These are phyloP conservation scores for Suillus placidus DNA, from an alignment of 768 basidiomycete genomes.

Conservation along the genomic window DNA sequence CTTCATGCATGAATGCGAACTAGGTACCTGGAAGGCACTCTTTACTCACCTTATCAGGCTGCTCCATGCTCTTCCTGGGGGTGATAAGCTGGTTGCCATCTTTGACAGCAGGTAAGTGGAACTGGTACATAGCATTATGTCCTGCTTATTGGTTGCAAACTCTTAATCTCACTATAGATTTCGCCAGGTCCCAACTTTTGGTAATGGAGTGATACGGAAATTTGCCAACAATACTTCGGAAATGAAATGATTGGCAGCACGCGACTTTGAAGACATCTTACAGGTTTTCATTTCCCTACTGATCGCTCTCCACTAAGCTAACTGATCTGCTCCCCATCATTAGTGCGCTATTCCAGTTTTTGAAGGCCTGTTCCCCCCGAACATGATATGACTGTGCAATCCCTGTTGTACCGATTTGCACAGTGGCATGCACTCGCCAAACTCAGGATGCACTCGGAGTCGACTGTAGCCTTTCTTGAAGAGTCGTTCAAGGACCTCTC, in stretches of 20 bases:
- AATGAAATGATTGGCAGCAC: slow-evolving; percentile 26
- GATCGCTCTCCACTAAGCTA: too few species aligned
- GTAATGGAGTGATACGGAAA: slow-evolving; percentile 19
- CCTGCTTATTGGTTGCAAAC: too few species aligned
- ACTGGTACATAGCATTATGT: too few species aligned
- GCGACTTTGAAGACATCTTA: slow-evolving; percentile 31
- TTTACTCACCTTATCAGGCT: slow-evolving; percentile 39
- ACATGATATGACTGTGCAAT: too few species aligned
- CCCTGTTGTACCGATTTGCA: slow-evolving; percentile 13
- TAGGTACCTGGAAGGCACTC: slow-evolving; percentile 40
- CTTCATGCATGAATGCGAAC: slow-evolving; percentile 42
- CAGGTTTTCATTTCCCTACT: too few species aligned
- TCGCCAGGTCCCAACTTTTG: slow-evolving; percentile 26
- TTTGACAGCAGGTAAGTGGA: too few species aligned
- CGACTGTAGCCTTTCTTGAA: too few species aligned
- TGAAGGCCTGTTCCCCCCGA: too few species aligned
- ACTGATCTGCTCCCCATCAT: too few species aligned
- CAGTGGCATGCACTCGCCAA: slow-evolving; percentile 41
- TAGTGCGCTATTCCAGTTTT: too few species aligned
- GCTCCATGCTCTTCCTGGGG: slow-evolving; percentile 17
- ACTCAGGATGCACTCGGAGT: slow-evolving; percentile 7
- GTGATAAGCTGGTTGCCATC: slow-evolving; percentile 13
- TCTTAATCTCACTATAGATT: too few species aligned
- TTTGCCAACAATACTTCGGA: slow-evolving; percentile 23
- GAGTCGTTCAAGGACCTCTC: too few species aligned